phyloP scores from a whole-genome alignment of 306 rosid species.

The Vicia faba region DNA sequence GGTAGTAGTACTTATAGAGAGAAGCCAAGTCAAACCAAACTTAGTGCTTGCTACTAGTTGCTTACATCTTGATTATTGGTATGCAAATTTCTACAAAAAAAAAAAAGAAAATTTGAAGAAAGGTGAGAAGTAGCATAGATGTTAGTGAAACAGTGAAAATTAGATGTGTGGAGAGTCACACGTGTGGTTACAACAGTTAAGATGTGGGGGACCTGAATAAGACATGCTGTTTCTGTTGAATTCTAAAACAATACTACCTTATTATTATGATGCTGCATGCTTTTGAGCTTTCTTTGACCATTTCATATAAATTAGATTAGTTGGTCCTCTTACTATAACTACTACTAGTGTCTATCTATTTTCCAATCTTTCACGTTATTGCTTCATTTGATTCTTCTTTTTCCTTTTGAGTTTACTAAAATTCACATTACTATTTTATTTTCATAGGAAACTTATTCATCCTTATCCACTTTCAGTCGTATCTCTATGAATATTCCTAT shows the following conservation, averaged over 20 bases:
- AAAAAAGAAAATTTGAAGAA: too few species aligned
- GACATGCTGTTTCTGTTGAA: conserved; percentile 34
- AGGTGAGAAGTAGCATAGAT: conserved; percentile 14
- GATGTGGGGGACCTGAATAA: conserved; percentile 46
- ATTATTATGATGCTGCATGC: background rate
- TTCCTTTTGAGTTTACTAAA: conserved; percentile 4
- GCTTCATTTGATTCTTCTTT: conserved; percentile 8
- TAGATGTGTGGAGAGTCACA: conserved; percentile 34
- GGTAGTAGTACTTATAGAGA: conserved; percentile 14
- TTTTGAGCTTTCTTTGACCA: conserved; percentile 35
- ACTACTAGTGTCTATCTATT: background rate
- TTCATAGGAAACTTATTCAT: conserved; percentile 27
- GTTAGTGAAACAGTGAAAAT: conserved; percentile 27
- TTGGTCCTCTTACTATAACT: background rate
- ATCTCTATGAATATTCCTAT: conserved; percentile 1
- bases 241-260: conserved; percentile 20
- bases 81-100: conserved; percentile 31
- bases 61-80: conserved; percentile 30
- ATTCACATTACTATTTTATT: background rate
- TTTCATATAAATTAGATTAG: background rate
- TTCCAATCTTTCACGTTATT: conserved; percentile 40
- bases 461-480: conserved; percentile 40
- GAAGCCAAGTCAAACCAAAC: conserved; percentile 62
- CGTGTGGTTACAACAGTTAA: conserved; percentile 44
- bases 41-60: conserved; percentile 23